Conservation (phyloP, 2,329 filamentous ascomycete species). For the Erysiphe neolycopersici region DNA sequence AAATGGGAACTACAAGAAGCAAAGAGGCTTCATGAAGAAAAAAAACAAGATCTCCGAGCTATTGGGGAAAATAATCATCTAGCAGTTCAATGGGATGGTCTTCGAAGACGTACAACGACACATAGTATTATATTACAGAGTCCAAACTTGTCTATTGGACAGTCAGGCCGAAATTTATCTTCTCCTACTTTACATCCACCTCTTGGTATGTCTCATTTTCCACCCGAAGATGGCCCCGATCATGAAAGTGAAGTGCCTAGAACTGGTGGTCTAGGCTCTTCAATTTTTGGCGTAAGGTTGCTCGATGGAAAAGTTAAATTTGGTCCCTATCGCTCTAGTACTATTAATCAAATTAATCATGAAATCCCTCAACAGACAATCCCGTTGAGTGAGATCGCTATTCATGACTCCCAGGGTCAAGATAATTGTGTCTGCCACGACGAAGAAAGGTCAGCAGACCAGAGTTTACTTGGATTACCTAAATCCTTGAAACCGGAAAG, state of each 20-base stretch:
- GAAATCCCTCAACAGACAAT: conserved; percentile 20
- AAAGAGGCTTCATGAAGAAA: conserved; percentile 55
- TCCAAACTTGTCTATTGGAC: conserved; percentile 10
- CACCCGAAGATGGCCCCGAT: conserved; percentile 33
- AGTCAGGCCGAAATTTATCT: conserved; percentile 8
- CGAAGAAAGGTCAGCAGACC: neutral
- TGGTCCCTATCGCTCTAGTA: conserved; percentile 3
- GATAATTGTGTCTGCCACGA: neutral
- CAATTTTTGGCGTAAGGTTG: conserved; percentile 29
- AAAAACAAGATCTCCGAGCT: conserved; percentile 42
- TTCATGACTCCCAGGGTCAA: conserved; percentile 13
- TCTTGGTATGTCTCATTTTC: conserved; percentile 68
- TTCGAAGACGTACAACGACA: conserved; percentile 42
- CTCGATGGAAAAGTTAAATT: conserved; percentile 16
- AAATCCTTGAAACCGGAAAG: conserved; percentile 16
- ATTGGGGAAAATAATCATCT: conserved; percentile 43
- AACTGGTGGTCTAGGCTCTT: conserved; percentile 23
- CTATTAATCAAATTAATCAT: conserved; percentile 24
- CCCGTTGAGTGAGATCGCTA: conserved; percentile 31
- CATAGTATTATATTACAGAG: conserved; percentile 12
- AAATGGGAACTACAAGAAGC: conserved; percentile 61
- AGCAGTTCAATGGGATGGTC: conserved; percentile 62
- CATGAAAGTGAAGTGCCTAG: conserved; percentile 25
- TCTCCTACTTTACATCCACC: conserved; percentile 33
- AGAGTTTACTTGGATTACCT: conserved; percentile 22